These are phyloP conservation scores for Stylonectria norvegica DNA, from an alignment of 2,329 filamentous ascomycete genomes.

Conservation along the genomic window DNA sequence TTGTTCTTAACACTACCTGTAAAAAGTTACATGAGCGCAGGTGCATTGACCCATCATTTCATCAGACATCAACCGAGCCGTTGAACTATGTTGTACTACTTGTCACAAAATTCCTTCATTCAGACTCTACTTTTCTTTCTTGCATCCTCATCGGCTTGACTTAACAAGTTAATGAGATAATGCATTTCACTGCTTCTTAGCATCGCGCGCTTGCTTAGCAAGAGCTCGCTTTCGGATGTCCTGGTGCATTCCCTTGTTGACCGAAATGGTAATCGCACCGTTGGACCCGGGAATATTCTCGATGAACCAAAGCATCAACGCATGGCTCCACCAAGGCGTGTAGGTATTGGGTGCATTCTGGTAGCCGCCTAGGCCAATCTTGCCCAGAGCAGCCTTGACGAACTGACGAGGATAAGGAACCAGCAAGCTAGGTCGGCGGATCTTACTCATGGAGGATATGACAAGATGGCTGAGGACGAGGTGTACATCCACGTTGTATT, in stretches of 20 bases:
- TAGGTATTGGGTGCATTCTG: constrained; percentile 79
- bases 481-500: constrained; percentile 82
- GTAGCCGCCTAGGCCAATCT: constrained; percentile 77
- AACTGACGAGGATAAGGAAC: constrained; percentile 82
- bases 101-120: neutral
- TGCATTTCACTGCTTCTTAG: constrained; percentile 56
- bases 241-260: constrained; percentile 69
- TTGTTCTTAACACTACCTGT: too few species aligned
- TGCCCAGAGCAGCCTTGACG: constrained; percentile 72
- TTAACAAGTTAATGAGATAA: too few species aligned
- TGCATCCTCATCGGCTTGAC: too few species aligned
- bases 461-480: constrained; percentile 90
- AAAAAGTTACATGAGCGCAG: too few species aligned
- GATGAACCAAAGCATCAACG: constrained; percentile 80
- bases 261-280: constrained; percentile 43
- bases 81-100: too few species aligned
- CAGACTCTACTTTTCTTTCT: too few species aligned
- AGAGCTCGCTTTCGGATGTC: constrained; percentile 79
- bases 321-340: constrained; percentile 92
- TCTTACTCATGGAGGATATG: constrained; percentile 95
- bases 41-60: too few species aligned
- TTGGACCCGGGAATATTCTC: constrained; percentile 54
- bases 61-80: too few species aligned
- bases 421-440: constrained; percentile 71
- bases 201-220: constrained; percentile 78